Evolutionary conservation across 2,329 filamentous ascomycete species (phyloP).

Genomic region (Penicillium olsonii): DNA sequence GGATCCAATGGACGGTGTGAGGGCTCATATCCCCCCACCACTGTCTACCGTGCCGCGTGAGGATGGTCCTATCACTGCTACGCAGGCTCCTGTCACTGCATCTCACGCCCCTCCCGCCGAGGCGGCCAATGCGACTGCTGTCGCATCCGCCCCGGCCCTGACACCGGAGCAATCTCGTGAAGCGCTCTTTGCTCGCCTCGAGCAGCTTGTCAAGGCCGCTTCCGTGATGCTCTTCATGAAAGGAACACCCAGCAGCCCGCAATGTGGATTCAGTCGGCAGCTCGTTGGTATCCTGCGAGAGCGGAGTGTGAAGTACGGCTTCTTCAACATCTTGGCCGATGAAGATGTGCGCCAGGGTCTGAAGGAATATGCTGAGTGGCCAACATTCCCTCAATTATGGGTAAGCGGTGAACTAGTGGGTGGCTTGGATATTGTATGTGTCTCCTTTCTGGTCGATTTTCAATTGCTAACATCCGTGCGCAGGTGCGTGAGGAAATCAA

Average conservation of each 20-base stretch:
- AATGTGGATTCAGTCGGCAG: slow-evolving; percentile 92
- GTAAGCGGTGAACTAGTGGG: slow-evolving; percentile 87
- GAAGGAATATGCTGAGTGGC: slow-evolving; percentile 98
- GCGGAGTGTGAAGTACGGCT: slow-evolving; percentile 90
- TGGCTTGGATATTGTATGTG: slow-evolving; percentile 89
- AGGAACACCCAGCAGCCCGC: slow-evolving; percentile 81
- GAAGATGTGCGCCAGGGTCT: slow-evolving; percentile 95
- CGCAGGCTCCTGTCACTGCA: slow-evolving; percentile 27
- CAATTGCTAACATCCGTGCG: slow-evolving; percentile 13
- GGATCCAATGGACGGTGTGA: slow-evolving; percentile 26
- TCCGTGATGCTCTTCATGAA: slow-evolving; percentile 99
- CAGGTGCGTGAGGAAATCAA: slow-evolving; percentile 93
- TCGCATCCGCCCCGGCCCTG: slow-evolving; percentile 24
- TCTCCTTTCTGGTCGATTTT: slow-evolving; percentile 1
- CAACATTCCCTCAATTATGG: slow-evolving; percentile 95
- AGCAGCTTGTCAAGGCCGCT: slow-evolving; percentile 87
- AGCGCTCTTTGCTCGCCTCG: slow-evolving; percentile 77
- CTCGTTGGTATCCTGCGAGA: slow-evolving; percentile 84
- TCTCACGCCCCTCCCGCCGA: slow-evolving; percentile 24
- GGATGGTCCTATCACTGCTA: slow-evolving; percentile 31
- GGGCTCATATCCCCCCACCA: slow-evolving; percentile 42
- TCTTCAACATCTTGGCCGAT: slow-evolving; percentile 98
- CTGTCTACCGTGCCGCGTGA: slow-evolving; percentile 43
- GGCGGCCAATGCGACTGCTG: slow-evolving; percentile 25
- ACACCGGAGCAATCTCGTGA: slow-evolving; percentile 68